Conservation (phyloP, 805 yeast species). For the Kregervanrija pseudodelftensis region DNA sequence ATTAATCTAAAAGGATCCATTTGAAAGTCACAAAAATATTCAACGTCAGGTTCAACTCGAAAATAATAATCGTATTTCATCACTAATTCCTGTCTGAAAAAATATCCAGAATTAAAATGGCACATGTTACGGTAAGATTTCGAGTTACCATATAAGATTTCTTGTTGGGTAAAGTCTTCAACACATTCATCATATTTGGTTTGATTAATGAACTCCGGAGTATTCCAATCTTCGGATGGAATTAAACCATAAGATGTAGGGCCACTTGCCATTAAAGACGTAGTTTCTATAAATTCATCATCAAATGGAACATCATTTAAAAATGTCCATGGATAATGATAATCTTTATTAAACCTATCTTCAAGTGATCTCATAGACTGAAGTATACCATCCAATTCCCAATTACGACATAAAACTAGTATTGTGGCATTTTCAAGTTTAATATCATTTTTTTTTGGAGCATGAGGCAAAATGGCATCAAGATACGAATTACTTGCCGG, state of each 20-base stretch:
- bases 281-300: conserved; percentile 52
- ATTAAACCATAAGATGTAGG: conserved; percentile 58
- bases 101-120: conserved; percentile 85
- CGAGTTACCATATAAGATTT: conserved; percentile 59
- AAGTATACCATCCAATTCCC: conserved; percentile 70
- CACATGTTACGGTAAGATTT: conserved; percentile 88
- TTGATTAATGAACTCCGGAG: conserved; percentile 64
- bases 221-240: conserved; percentile 68
- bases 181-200: conserved; percentile 43
- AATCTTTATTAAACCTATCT: conserved; percentile 63
- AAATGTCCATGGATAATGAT: conserved; percentile 72
- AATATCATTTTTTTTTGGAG: conserved; percentile 10
- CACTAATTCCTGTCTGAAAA: conserved; percentile 71
- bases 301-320: conserved; percentile 68
- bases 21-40: conserved; percentile 80
- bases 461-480: conserved; percentile 21
- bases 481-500: conserved; percentile 35
- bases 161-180: conserved; percentile 34
- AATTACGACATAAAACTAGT: conserved; percentile 80
- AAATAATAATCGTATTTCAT: conserved; percentile 81
- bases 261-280: conserved; percentile 61
- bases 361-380: conserved; percentile 70
- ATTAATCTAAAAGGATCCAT: conserved; percentile 82
- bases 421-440: conserved; percentile 75
- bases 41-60: conserved; percentile 91